phyloP scores from a whole-genome alignment of 768 basidiomycete genomes.

The Tylopilus sp. region DNA sequence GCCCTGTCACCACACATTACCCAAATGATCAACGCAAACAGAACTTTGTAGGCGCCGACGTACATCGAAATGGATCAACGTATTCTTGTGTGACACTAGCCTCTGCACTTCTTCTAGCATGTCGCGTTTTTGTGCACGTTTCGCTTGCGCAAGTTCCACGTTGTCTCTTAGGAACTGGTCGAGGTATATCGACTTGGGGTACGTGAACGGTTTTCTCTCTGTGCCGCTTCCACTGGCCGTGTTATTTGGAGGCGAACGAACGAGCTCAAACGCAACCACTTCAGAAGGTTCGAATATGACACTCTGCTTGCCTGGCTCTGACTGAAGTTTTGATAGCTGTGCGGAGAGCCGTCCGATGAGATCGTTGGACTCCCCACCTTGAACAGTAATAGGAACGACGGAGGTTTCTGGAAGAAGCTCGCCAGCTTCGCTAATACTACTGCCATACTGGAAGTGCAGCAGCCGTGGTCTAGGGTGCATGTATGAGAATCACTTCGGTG shows the following conservation, averaged over 20 bases:
- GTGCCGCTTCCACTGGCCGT: constrained; percentile 10
- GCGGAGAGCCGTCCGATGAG: constrained; percentile 50
- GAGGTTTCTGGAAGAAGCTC: constrained; percentile 35
- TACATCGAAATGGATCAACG: constrained; percentile 55
- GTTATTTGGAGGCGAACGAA: constrained; percentile 25
- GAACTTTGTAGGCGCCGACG: constrained; percentile 17
- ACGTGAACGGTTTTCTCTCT: constrained; percentile 44
- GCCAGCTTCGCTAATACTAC: constrained; percentile 35
- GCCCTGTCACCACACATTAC: constrained; percentile 37
- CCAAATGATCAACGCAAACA: background rate
- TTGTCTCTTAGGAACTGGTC: constrained; percentile 70
- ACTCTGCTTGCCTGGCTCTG: constrained; percentile 39
- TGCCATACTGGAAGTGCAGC: constrained; percentile 56
- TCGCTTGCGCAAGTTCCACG: constrained; percentile 38
- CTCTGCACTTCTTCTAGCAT: constrained; percentile 47
- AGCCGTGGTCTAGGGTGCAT: constrained; percentile 33
- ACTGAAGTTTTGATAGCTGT: constrained; percentile 29
- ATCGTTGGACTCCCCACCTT: constrained; percentile 45
- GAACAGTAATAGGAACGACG: constrained; percentile 52
- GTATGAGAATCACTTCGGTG: constrained; percentile 3
- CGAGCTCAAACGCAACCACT: constrained; percentile 56
- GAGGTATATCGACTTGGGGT: constrained; percentile 63
- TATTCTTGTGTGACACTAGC: constrained; percentile 43
- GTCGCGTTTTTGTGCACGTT: constrained; percentile 33
- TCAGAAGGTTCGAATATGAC: constrained; percentile 64